These are phyloP conservation scores for Leptosphaerulina australis DNA, from an alignment of 2,329 filamentous ascomycete genomes.

Conservation along the genomic window DNA sequence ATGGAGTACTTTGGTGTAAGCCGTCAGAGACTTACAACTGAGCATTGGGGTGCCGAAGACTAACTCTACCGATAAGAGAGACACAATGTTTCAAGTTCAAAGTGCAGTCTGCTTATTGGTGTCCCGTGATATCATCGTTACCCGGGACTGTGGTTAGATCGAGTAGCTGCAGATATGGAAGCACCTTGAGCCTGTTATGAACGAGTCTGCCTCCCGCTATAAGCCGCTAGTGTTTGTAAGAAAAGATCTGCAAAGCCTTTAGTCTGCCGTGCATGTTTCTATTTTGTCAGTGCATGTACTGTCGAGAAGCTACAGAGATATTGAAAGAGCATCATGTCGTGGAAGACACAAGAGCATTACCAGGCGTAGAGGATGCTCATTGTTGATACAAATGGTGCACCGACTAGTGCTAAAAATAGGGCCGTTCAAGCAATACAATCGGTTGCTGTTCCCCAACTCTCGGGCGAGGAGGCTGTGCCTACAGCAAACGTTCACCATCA, in stretches of 20 bases:
- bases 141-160: constrained; percentile 3
- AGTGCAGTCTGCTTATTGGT: constrained; percentile 5
- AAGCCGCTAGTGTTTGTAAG: not conserved
- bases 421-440: constrained; percentile 9
- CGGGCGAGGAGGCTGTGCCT: constrained; percentile 31
- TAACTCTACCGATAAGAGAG: constrained; percentile 7
- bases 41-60: constrained; percentile 1
- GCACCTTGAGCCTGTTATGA: not conserved
- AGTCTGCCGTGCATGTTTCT: not conserved
- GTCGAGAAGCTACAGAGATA: not conserved
- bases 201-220: not conserved
- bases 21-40: not conserved
- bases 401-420: constrained; percentile 20
- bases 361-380: not conserved
- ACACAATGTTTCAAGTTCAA: constrained; percentile 9
- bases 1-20: not conserved
- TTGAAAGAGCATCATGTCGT: not conserved
- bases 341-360: not conserved
- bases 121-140: constrained; percentile 8
- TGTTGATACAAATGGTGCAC: constrained; percentile 3
- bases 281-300: not conserved
- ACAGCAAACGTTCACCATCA: constrained; percentile 16
- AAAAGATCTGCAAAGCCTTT: not conserved
- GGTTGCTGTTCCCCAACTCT: constrained; percentile 15
- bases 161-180: constrained; percentile 5